A percentile compares a stretch with the other conserved stretches of the same genome.
phyloP scores from a whole-genome alignment of 345 rosid genomes.

The Turnera subulata region DNA sequence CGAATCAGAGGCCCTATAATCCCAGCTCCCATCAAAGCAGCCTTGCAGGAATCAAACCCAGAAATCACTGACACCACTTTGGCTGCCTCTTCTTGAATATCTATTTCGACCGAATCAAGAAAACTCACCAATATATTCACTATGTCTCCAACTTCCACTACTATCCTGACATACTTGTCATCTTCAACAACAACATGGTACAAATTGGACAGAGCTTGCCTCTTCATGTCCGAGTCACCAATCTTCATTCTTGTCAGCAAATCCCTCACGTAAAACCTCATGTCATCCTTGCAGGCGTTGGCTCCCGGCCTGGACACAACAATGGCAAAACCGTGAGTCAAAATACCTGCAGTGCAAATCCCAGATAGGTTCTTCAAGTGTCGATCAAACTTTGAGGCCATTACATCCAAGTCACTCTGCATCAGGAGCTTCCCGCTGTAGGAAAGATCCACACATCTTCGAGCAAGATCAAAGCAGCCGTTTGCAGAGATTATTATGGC shows the following conservation, averaged over 20 bases:
- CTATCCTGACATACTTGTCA: slow-evolving; percentile 52
- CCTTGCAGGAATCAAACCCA: slow-evolving; percentile 52
- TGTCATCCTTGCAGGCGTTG: slow-evolving; percentile 68
- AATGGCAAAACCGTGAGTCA: slow-evolving; percentile 65
- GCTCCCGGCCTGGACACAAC: slow-evolving; percentile 69
- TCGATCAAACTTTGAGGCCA: slow-evolving; percentile 49
- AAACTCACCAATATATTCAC: slow-evolving; percentile 47
- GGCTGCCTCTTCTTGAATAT: slow-evolving; percentile 57
- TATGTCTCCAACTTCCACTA: slow-evolving; percentile 49
- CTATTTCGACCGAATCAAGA: slow-evolving; percentile 51
- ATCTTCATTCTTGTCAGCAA: slow-evolving; percentile 86
- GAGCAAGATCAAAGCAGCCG: slow-evolving; percentile 60
- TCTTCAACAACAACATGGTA: slow-evolving; percentile 54
- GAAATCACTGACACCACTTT: slow-evolving; percentile 51
- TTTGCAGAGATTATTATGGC: slow-evolving; percentile 39
- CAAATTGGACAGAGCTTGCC: slow-evolving; percentile 61
- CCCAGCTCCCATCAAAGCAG: slow-evolving; percentile 54
- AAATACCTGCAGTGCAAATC: slow-evolving; percentile 56
- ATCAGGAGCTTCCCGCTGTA: slow-evolving; percentile 90
- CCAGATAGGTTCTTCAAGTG: slow-evolving; percentile 53
- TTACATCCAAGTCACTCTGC: slow-evolving; percentile 87
- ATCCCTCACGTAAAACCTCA: slow-evolving; percentile 79
- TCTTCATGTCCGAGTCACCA: slow-evolving; percentile 83
- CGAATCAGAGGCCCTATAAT: slow-evolving; percentile 63
- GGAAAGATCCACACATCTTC: slow-evolving; percentile 62